A percentile compares a stretch with the other conserved stretches of the same genome.
Evolutionary conservation across 2,329 filamentous ascomycete genomes (phyloP).

Genomic region (Talaromyces sp.): DNA sequence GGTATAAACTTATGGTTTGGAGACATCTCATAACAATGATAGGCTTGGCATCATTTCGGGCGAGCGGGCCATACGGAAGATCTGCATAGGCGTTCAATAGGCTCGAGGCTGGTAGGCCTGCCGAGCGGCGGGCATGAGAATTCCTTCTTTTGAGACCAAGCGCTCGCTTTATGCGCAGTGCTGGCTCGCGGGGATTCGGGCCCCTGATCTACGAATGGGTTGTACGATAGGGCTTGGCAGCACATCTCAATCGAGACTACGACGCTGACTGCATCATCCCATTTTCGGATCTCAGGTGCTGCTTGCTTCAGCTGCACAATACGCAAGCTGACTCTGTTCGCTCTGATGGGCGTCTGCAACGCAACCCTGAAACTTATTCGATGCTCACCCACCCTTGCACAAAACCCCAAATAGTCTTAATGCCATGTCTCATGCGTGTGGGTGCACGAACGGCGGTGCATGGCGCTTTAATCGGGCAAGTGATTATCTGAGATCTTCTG

Average conservation of each 20-base stretch:
- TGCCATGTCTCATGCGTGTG: background rate
- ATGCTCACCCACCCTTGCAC: background rate
- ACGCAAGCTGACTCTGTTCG: background rate
- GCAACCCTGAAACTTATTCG: background rate
- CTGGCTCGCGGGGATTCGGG: background rate
- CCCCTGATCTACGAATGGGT: background rate
- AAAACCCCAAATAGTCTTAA: background rate
- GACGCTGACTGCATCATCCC: background rate
- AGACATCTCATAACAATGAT: background rate
- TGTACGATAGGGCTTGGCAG: background rate
- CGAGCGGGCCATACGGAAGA: background rate
- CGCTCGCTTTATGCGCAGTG: background rate
- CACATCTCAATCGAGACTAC: background rate
- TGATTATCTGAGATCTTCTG: background rate
- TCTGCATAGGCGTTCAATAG: background rate
- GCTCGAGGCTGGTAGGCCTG: no score
- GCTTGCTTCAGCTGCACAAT: background rate
- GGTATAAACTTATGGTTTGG: background rate
- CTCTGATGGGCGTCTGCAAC: background rate
- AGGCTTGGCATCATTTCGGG: background rate
- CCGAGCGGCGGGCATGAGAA: no score
- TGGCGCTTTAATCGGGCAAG: background rate
- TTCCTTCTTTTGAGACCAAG: background rate
- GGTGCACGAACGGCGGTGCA: background rate
- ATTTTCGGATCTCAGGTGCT: background rate